These are phyloP conservation scores for Arthrobotrys sinensis DNA, from an alignment of 2,329 filamentous ascomycete genomes.

Conservation along the genomic window DNA sequence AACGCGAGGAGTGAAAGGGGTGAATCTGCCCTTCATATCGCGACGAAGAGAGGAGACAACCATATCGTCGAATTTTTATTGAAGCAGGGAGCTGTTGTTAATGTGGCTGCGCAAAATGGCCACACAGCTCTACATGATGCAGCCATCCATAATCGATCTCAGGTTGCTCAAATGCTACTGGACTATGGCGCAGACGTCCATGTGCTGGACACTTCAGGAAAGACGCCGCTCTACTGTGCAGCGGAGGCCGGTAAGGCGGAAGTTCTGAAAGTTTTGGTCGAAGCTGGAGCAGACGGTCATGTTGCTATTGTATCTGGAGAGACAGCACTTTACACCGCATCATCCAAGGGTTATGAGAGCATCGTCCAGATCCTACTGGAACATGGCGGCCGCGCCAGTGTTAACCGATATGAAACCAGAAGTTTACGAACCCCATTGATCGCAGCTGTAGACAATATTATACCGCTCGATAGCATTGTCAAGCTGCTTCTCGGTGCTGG, in stretches of 20 bases:
- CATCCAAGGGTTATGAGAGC: conserved; percentile 9
- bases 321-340: conserved; percentile 29
- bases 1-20: conserved; percentile 7
- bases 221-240: conserved; percentile 25
- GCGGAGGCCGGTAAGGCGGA: conserved; percentile 12
- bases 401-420: conserved; percentile 13
- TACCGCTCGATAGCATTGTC: conserved; percentile 13
- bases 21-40: conserved; percentile 26
- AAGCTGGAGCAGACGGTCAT: conserved; percentile 39
- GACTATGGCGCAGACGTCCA: conserved; percentile 24
- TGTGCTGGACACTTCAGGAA: not conserved
- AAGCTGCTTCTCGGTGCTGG: conserved; percentile 40
- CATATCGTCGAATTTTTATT: conserved; percentile 37
- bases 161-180: conserved; percentile 15
- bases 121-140: conserved; percentile 30
- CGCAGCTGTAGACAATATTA: conserved; percentile 6
- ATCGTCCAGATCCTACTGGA: conserved; percentile 27
- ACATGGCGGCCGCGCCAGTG: conserved; percentile 6
- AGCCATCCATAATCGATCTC: not conserved
- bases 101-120: not conserved
- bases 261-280: conserved; percentile 22
- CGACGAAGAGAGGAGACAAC: conserved; percentile 25
- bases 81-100: conserved; percentile 7
- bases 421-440: conserved; percentile 24
- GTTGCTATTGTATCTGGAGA: conserved; percentile 7